phyloP scores from a whole-genome alignment of 371 early-diverging fungal genomes.

The Blakeslea trispora region DNA sequence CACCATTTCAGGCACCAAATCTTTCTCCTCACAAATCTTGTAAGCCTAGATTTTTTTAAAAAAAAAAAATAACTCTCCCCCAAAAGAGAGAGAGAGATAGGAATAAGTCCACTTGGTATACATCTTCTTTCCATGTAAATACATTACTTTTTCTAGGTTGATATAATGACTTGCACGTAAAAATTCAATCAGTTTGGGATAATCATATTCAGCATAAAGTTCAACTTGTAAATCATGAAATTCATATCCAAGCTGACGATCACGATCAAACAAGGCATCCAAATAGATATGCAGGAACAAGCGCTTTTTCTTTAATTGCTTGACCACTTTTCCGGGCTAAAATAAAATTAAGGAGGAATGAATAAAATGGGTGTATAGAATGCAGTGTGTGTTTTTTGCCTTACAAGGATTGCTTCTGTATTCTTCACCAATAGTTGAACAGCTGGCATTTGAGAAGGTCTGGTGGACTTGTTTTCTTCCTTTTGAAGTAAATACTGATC shows the following conservation, averaged over 20 bases:
- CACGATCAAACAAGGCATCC: conserved; percentile 81
- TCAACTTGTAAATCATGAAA: conserved; percentile 89
- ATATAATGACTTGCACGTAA: conserved; percentile 78
- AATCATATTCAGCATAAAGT: conserved; percentile 91
- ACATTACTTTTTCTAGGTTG: conserved; percentile 70
- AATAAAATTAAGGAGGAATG: background rate
- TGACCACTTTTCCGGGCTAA: conserved; percentile 67
- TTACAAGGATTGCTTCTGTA: conserved; percentile 83
- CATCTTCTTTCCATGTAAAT: too few relatives aligned
- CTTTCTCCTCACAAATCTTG: conserved; percentile 78
- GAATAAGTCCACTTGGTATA: too few relatives aligned
- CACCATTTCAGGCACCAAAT: conserved; percentile 94
- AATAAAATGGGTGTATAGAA: background rate
- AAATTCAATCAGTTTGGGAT: conserved; percentile 77
- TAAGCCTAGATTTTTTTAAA: conserved; percentile 60
- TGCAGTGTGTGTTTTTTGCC: background rate
- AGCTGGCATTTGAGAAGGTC: conserved; percentile 52
- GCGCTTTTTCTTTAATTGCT: conserved; percentile 58
- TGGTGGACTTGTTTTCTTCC: conserved; percentile 21
- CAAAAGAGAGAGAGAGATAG: conserved; percentile 3
- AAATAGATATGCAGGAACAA: conserved; percentile 82
- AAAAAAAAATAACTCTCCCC: too few relatives aligned
- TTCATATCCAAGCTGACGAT: conserved; percentile 72
- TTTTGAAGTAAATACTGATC: conserved; percentile 64
- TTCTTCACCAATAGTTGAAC: conserved; percentile 82